phyloP scores from a whole-genome alignment of 768 basidiomycete genomes.

The Collybia mongolica region DNA sequence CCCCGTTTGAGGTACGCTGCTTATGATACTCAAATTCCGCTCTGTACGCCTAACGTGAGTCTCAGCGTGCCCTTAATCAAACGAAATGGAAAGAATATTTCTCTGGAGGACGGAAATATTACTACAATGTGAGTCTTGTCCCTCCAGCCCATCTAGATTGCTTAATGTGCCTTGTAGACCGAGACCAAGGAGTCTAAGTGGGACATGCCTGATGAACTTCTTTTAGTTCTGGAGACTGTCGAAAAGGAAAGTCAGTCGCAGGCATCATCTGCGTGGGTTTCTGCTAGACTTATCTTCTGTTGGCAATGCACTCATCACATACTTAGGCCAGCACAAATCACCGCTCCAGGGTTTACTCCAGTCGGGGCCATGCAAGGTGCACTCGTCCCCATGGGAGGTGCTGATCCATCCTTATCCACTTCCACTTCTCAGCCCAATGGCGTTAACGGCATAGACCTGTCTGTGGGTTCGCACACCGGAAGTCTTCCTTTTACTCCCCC shows the following conservation, averaged over 20 bases:
- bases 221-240: slow-evolving; percentile 80
- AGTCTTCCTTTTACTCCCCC: slow-evolving; percentile 58
- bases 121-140: slow-evolving; percentile 66
- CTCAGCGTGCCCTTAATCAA: slow-evolving; percentile 79
- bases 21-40: not conserved
- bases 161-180: slow-evolving; percentile 43
- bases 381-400: slow-evolving; percentile 49
- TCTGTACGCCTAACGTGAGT: slow-evolving; percentile 9
- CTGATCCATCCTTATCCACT: slow-evolving; percentile 47
- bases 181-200: slow-evolving; percentile 94
- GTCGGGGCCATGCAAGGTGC: slow-evolving; percentile 52
- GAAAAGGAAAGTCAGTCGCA: slow-evolving; percentile 64
- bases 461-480: slow-evolving; percentile 52
- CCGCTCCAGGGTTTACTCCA: slow-evolving; percentile 42
- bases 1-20: slow-evolving; percentile 78
- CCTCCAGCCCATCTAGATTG: not conserved
- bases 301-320: slow-evolving; percentile 1
- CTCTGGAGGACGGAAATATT: slow-evolving; percentile 88
- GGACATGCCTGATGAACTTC: slow-evolving; percentile 94
- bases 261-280: slow-evolving; percentile 31
- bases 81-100: slow-evolving; percentile 98
- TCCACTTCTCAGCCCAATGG: slow-evolving; percentile 49
- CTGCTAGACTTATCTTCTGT: not conserved
- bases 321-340: slow-evolving; percentile 28
- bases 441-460: slow-evolving; percentile 47